phyloP scores from a whole-genome alignment of 2,329 filamentous ascomycete species.

The Pseudocercospora ulei region DNA sequence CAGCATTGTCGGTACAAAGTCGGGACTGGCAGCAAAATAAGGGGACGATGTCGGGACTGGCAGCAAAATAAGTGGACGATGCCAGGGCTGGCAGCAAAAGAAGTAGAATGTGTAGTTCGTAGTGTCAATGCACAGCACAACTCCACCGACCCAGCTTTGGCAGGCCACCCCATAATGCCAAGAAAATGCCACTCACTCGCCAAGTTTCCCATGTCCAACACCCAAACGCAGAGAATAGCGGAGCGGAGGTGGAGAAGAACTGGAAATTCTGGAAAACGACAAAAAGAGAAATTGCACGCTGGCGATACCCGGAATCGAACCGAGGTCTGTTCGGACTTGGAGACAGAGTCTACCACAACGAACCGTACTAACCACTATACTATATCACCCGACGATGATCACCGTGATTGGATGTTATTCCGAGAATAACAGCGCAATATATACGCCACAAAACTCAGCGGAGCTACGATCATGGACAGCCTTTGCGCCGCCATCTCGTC shows the following conservation, averaged over 20 bases:
- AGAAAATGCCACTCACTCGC: not conserved
- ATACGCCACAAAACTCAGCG: no score
- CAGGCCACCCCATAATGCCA: not conserved
- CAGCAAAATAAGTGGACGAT: no score
- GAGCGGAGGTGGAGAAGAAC: not conserved
- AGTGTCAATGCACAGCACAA: no score
- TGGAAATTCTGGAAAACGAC: not conserved
- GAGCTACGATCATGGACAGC: no score
- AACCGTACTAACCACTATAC: conserved; percentile 16
- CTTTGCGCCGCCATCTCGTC: no score
- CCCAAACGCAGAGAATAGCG: not conserved
- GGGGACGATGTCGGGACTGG: no score
- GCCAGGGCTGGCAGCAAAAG: no score
- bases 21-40: conserved; percentile 29
- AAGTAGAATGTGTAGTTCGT: no score
- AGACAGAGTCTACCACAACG: conserved; percentile 8
- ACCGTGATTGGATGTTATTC: no score
- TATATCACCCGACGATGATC: conserved; percentile 2
- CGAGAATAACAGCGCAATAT: no score
- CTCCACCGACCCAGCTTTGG: no score
- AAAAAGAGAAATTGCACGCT: not conserved
- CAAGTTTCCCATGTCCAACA: not conserved
- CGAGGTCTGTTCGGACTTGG: conserved; percentile 6
- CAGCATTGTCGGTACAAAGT: conserved; percentile 48
- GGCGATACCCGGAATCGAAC: conserved; percentile 4